phyloP scores from a whole-genome alignment of 2,329 filamentous ascomycete species.

The Colletotrichum falcatum region DNA sequence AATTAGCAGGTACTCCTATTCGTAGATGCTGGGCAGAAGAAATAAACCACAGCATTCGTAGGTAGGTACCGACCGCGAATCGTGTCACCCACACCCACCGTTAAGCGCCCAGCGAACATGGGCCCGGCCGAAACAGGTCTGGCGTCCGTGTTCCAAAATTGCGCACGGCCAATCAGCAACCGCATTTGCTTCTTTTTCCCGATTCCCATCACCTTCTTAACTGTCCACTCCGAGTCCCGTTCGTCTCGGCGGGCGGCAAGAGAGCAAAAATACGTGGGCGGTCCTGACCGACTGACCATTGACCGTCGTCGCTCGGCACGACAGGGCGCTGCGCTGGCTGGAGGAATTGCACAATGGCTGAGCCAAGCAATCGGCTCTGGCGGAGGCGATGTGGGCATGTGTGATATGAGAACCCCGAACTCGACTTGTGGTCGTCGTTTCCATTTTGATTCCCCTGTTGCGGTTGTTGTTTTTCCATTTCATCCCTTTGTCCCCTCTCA shows the following conservation, averaged over 20 bases:
- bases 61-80: too few relatives aligned
- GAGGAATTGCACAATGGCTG: neutral
- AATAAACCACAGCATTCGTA: neutral
- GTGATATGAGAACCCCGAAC: conserved; percentile 27
- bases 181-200: neutral
- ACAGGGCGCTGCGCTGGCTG: neutral
- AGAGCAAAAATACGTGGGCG: conserved; percentile 8
- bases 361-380: conserved; percentile 4
- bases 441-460: conserved; percentile 15
- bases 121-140: conserved; percentile 32
- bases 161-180: conserved; percentile 29
- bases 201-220: conserved; percentile 28
- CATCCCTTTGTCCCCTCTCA: neutral
- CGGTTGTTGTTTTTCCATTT: conserved; percentile 28
- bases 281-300: neutral
- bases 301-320: conserved; percentile 11
- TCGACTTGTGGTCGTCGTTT: conserved; percentile 23
- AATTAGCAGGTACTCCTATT: too few relatives aligned
- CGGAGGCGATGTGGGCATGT: neutral
- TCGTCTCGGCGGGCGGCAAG: conserved; percentile 29
- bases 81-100: conserved; percentile 11
- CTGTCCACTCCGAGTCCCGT: conserved; percentile 34
- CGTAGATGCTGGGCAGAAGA: neutral
- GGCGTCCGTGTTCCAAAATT: conserved; percentile 38
- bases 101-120: conserved; percentile 40